phyloP scores from a whole-genome alignment of 768 basidiomycete genomes.

The Guyanaporus albipodus region DNA sequence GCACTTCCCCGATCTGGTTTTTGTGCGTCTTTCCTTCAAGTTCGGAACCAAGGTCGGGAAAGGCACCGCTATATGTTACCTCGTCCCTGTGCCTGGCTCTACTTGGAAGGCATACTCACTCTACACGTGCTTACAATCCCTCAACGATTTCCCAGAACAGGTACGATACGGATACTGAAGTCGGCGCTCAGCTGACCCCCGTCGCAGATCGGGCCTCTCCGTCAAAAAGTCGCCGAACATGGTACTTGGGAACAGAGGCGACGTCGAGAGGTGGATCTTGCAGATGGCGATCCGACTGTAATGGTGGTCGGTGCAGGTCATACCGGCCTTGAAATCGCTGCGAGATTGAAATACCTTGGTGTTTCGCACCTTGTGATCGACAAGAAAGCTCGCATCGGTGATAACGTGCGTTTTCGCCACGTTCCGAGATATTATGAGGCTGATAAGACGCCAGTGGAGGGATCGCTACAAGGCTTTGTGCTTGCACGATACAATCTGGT shows the following conservation, averaged over 20 bases:
- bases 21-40: conserved; percentile 53
- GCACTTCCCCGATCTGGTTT: conserved; percentile 51
- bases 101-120: conserved; percentile 59
- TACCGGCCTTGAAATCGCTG: conserved; percentile 60
- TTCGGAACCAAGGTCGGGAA: conserved; percentile 50
- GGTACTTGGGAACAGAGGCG: conserved; percentile 44
- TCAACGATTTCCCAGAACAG: conserved; percentile 45
- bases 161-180: not conserved
- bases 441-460: conserved; percentile 39
- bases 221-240: not conserved
- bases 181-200: not conserved
- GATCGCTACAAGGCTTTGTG: conserved; percentile 56
- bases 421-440: not conserved
- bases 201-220: not conserved
- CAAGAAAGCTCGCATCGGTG: conserved; percentile 47
- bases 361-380: conserved; percentile 55
- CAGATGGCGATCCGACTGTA: not conserved
- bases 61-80: conserved; percentile 49
- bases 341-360: conserved; percentile 57
- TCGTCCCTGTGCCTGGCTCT: conserved; percentile 41
- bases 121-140: conserved; percentile 56
- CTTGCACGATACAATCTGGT: conserved; percentile 52
- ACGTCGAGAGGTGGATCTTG: conserved; percentile 31
- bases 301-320: conserved; percentile 61
- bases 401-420: conserved; percentile 29